Percentiles rank a stretch among this genome's conserved stretches.
Evolutionary conservation across 108 stramenopile genomes (phyloP).

Genomic region (Stephanodiscus minutulus): DNA sequence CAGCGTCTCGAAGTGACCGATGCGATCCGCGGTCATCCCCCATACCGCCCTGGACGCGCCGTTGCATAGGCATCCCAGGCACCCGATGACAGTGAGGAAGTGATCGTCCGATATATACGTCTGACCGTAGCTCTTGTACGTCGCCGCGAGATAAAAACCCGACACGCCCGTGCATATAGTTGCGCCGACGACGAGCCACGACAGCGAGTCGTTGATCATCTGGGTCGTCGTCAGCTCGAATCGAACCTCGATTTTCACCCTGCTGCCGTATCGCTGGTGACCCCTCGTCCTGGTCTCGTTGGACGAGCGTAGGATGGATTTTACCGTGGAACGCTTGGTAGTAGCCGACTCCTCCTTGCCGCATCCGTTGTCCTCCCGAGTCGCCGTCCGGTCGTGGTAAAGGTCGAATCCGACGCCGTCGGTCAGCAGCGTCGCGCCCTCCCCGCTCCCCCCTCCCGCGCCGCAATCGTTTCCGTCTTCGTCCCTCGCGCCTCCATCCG

Average conservation of each 20-base stretch:
- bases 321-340: no score
- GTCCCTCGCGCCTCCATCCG: constrained; percentile 7
- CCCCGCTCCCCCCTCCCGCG: constrained; percentile 13
- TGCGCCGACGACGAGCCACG: constrained; percentile 43
- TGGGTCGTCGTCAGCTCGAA: constrained; percentile 40
- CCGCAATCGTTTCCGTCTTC: constrained; percentile 3
- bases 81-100: constrained; percentile 48
- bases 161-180: constrained; percentile 42
- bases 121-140: constrained; percentile 44
- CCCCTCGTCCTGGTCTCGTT: constrained; percentile 18
- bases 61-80: constrained; percentile 43
- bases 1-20: constrained; percentile 44
- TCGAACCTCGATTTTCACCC: constrained; percentile 39
- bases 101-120: constrained; percentile 40
- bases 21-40: constrained; percentile 40
- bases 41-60: constrained; percentile 40
- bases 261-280: constrained; percentile 43
- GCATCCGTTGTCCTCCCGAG: no score
- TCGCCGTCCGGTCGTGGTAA: neutral
- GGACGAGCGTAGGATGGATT: no score
- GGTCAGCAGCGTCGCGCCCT: constrained; percentile 16
- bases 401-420: constrained; percentile 8
- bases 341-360: no score
- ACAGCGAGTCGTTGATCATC: constrained; percentile 49
- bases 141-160: constrained; percentile 45